These are phyloP conservation scores for Paecilomyces sp. DNA, from an alignment of 2,329 filamentous ascomycete genomes.

Conservation along the genomic window DNA sequence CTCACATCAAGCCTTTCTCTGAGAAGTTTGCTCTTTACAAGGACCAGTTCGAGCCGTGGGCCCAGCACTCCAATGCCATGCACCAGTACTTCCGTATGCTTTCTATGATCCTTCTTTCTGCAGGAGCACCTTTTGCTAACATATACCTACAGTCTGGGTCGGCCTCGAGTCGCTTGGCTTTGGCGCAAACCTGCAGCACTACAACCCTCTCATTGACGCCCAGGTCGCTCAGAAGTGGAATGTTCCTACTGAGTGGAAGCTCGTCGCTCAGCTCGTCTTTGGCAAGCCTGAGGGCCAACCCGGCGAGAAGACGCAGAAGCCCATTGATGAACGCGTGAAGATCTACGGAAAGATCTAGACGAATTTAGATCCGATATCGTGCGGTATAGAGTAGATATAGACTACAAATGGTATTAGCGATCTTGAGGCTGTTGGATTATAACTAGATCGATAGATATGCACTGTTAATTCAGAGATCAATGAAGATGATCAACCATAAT, in stretches of 20 bases:
- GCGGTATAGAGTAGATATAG: background rate
- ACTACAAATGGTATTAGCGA: background rate
- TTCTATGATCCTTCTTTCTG: background rate
- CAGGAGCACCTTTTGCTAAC: background rate
- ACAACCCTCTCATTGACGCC: constrained; percentile 77
- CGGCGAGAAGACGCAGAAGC: constrained; percentile 57
- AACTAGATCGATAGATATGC: background rate
- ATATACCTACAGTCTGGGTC: constrained; percentile 54
- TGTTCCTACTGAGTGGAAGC: constrained; percentile 64
- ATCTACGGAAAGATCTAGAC: constrained; percentile 40
- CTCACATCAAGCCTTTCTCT: constrained; percentile 59
- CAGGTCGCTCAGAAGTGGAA: constrained; percentile 64
- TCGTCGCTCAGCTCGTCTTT: constrained; percentile 81
- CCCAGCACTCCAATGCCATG: constrained; percentile 71
- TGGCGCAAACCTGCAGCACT: constrained; percentile 86
- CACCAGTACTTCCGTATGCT: constrained; percentile 60
- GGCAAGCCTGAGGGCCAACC: constrained; percentile 52
- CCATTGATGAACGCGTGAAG: constrained; percentile 62
- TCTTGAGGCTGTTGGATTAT: background rate
- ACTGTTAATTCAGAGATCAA: background rate
- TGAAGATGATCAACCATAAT: background rate
- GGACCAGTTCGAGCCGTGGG: constrained; percentile 73
- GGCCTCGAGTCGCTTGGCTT: constrained; percentile 77
- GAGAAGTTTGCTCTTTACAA: constrained; percentile 65
- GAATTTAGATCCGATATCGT: background rate